Conservation (phyloP, 2,329 filamentous ascomycete species). For the Didymella lethalis region DNA sequence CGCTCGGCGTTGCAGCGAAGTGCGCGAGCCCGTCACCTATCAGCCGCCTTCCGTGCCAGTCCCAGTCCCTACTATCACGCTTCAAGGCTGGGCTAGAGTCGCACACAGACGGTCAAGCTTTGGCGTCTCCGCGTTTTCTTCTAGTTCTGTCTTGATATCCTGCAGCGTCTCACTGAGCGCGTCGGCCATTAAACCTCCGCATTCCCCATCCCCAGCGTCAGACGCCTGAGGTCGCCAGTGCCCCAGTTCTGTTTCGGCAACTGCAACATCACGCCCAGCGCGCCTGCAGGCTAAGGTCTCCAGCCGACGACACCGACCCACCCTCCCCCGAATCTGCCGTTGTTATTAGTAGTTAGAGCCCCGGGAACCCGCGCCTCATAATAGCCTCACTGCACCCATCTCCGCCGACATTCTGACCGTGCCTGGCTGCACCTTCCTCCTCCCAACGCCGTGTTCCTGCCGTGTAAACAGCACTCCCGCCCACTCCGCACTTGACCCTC, state of each 20-base stretch:
- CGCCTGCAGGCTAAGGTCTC: slow-evolving; percentile 12
- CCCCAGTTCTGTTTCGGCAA: slow-evolving; percentile 18
- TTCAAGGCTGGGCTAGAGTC: slow-evolving; percentile 18
- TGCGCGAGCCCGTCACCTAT: slow-evolving; percentile 18
- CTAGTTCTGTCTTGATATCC: slow-evolving; percentile 28
- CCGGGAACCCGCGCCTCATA: slow-evolving; percentile 23
- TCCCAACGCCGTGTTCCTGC: slow-evolving; percentile 9
- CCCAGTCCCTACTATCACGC: slow-evolving; percentile 4
- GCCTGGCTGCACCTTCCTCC: slow-evolving; percentile 21
- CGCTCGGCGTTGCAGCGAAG: slow-evolving; percentile 20
- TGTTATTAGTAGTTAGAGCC: slow-evolving; percentile 16
- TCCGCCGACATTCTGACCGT: slow-evolving; percentile 24
- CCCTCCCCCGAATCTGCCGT: slow-evolving; percentile 16
- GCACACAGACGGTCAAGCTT: slow-evolving; percentile 22
- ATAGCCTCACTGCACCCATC: slow-evolving; percentile 34
- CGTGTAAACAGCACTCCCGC: slow-evolving; percentile 2
- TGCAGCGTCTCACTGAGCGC: slow-evolving; percentile 23
- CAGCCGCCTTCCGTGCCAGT: not conserved
- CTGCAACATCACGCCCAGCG: slow-evolving; percentile 17
- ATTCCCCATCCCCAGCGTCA: slow-evolving; percentile 15
- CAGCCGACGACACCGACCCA: slow-evolving; percentile 20
- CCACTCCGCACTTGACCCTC: slow-evolving; percentile 4
- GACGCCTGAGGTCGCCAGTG: slow-evolving; percentile 12
- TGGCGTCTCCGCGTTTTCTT: slow-evolving; percentile 39
- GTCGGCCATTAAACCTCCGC: slow-evolving; percentile 20